A percentile compares a stretch with the other conserved stretches of the same genome.
Evolutionary conservation across 192 early-diverging fungal genomes (phyloP).

Genomic region (Backusella macrospora): DNA sequence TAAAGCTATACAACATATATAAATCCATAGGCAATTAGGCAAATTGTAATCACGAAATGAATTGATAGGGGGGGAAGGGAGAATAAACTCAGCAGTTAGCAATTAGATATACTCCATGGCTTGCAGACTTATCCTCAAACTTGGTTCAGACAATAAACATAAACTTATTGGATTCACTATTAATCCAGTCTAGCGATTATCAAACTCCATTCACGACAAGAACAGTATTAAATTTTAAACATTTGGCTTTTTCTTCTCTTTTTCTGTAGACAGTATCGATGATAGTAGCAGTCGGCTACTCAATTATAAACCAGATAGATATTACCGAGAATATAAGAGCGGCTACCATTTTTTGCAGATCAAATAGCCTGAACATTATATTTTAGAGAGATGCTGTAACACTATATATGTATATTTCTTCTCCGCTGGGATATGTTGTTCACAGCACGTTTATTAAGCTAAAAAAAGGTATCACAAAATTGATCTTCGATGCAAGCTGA

Average conservation of each 20-base stretch:
- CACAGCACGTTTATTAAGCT: conserved; percentile 11
- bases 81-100: neutral
- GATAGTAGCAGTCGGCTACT: neutral
- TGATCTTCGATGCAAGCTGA: conserved; percentile 8
- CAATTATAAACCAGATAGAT: neutral
- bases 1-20: neutral
- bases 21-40: neutral
- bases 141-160: conserved; percentile 3
- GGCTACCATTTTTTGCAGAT: neutral
- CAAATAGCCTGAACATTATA: neutral
- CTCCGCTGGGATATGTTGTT: conserved; percentile 11
- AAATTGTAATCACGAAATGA: neutral
- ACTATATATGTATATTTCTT: conserved; percentile 4
- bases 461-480: conserved; percentile 9
- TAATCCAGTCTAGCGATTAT: neutral
- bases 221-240: neutral
- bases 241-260: neutral
- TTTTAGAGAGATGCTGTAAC: neutral
- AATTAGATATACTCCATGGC: neutral
- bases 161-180: neutral
- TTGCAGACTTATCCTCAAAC: conserved; percentile 1
- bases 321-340: neutral
- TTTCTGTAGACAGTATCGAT: neutral
- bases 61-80: neutral
- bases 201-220: neutral